A percentile compares a stretch with the other conserved stretches of the same genome.
phyloP scores from a whole-genome alignment of 768 basidiomycete genomes.

The Tricholomella constricta region DNA sequence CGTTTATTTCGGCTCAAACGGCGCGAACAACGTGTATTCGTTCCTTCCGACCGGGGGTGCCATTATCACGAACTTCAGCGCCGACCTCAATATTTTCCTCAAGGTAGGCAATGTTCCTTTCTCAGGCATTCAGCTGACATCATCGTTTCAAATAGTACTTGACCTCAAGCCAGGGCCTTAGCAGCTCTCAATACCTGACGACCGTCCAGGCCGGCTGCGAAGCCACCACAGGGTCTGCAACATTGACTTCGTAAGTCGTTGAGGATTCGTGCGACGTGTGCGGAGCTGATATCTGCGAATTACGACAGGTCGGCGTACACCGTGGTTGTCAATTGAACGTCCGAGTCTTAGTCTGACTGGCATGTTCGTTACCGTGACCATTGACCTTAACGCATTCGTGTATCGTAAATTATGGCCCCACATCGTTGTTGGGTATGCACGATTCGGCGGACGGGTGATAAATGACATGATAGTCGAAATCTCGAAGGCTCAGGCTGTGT shows the following conservation, averaged over 20 bases:
- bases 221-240: constrained; percentile 58
- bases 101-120: constrained; percentile 36
- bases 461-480: too few relatives aligned
- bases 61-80: constrained; percentile 49
- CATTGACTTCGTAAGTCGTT: constrained; percentile 51
- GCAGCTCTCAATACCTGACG: constrained; percentile 54
- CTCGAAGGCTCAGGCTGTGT: too few relatives aligned
- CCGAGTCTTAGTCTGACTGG: too few relatives aligned
- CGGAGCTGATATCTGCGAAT: not conserved
- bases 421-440: too few relatives aligned
- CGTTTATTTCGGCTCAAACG: constrained; percentile 55
- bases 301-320: constrained; percentile 44
- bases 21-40: constrained; percentile 51
- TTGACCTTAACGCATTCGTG: too few relatives aligned
- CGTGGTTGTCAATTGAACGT: constrained; percentile 46
- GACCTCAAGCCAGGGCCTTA: constrained; percentile 44
- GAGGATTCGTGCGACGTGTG: too few relatives aligned
- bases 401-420: too few relatives aligned
- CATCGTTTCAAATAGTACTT: constrained; percentile 43
- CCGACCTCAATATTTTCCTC: constrained; percentile 56
- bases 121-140: not conserved
- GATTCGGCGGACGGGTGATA: too few relatives aligned
- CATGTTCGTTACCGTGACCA: too few relatives aligned
- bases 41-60: constrained; percentile 43
- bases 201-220: constrained; percentile 67